A percentile compares a stretch with the other conserved stretches of the same genome.
phyloP scores from a whole-genome alignment of 2,329 filamentous ascomycete genomes.

The Coleophoma eucalyptorum region DNA sequence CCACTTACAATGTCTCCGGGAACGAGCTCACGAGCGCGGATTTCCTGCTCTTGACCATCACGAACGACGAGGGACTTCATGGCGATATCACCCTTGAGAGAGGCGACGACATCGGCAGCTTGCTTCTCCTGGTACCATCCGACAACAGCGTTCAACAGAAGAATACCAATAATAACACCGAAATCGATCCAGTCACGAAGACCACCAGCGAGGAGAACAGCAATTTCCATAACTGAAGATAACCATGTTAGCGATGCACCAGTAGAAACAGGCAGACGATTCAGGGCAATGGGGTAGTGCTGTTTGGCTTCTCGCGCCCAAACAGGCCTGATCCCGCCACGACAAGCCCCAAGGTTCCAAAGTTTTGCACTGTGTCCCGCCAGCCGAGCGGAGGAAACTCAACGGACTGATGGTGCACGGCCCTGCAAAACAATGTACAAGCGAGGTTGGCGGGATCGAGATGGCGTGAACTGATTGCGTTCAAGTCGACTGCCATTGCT shows the following conservation, averaged over 20 bases:
- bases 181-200: slow-evolving; percentile 75
- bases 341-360: too few relatives aligned
- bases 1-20: slow-evolving; percentile 68
- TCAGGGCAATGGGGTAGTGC: too few relatives aligned
- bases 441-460: too few relatives aligned
- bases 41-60: slow-evolving; percentile 62
- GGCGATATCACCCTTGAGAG: slow-evolving; percentile 73
- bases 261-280: too few relatives aligned
- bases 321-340: too few relatives aligned
- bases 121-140: slow-evolving; percentile 83
- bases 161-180: slow-evolving; percentile 73
- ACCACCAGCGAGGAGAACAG: slow-evolving; percentile 69
- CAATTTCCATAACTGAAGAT: slow-evolving; percentile 67
- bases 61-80: slow-evolving; percentile 69
- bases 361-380: too few relatives aligned
- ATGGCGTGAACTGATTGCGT: too few relatives aligned
- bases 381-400: too few relatives aligned
- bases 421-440: too few relatives aligned
- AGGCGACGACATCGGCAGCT: slow-evolving; percentile 72
- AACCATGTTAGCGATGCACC: neutral
- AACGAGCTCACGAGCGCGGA: slow-evolving; percentile 71
- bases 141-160: slow-evolving; percentile 70
- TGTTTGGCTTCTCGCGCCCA: too few relatives aligned
- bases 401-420: too few relatives aligned
- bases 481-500: too few relatives aligned